Percentiles rank a stretch among this genome's conserved stretches.
Evolutionary conservation across 2,329 filamentous ascomycete genomes (phyloP).

Genomic region (Microthyrium microscopicum): DNA sequence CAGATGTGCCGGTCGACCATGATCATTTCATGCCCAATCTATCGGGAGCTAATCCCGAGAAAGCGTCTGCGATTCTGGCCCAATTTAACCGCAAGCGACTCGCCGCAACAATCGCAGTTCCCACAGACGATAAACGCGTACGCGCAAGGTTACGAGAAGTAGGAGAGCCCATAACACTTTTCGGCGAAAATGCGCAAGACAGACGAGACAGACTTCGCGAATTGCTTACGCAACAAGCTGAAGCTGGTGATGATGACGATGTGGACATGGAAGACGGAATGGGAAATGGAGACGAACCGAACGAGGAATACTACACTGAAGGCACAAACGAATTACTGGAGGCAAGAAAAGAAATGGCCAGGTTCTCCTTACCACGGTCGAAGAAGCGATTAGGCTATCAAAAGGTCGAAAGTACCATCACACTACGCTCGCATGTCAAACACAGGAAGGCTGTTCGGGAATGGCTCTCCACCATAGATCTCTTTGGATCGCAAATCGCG

Average conservation of each 20-base stretch:
- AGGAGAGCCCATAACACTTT: constrained; percentile 86
- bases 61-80: constrained; percentile 66
- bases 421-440: constrained; percentile 77
- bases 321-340: constrained; percentile 59
- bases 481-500: constrained; percentile 85
- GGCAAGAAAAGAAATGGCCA: constrained; percentile 62
- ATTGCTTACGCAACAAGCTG: constrained; percentile 56
- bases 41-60: constrained; percentile 57
- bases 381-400: constrained; percentile 62
- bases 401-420: constrained; percentile 64
- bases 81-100: constrained; percentile 86
- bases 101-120: constrained; percentile 76
- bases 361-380: constrained; percentile 69
- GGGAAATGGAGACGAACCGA: constrained; percentile 37
- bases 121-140: constrained; percentile 82
- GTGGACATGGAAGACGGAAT: constrained; percentile 30
- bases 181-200: constrained; percentile 77
- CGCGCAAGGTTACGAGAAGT: constrained; percentile 65
- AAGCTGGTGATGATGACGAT: constrained; percentile 40
- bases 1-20: constrained; percentile 46
- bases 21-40: constrained; percentile 65
- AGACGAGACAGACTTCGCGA: constrained; percentile 74
- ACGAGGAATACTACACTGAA: constrained; percentile 91
- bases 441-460: constrained; percentile 84
- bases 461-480: constrained; percentile 62